Evolutionary conservation across 2,329 filamentous ascomycete species (phyloP).

Genomic region (Penicillium sp.): DNA sequence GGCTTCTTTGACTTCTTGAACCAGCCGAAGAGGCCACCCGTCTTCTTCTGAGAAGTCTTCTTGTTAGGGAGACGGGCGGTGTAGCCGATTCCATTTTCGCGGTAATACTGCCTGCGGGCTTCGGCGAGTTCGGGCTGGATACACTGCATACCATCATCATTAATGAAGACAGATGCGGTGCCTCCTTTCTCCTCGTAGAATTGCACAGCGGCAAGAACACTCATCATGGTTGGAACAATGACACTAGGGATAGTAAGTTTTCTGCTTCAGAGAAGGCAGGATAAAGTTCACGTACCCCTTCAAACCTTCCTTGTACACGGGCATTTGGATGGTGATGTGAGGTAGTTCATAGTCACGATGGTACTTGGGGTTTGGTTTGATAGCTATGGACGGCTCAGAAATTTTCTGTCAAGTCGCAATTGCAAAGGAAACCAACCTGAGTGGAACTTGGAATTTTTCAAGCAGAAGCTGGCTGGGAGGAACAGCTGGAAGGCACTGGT

Average conservation of each 20-base stretch:
- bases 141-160: constrained; percentile 41
- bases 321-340: constrained; percentile 72
- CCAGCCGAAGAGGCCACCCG: not conserved
- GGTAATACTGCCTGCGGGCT: constrained; percentile 49
- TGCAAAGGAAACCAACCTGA: constrained; percentile 33
- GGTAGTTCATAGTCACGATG: constrained; percentile 23
- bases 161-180: constrained; percentile 38
- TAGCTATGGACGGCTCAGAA: constrained; percentile 17
- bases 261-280: not conserved
- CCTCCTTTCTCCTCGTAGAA: constrained; percentile 55
- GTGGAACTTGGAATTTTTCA: constrained; percentile 47
- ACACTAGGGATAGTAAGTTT: constrained; percentile 44
- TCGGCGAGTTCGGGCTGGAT: constrained; percentile 44
- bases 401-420: not conserved
- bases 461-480: constrained; percentile 46
- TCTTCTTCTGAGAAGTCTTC: constrained; percentile 29
- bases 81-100: constrained; percentile 52
- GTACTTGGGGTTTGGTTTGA: constrained; percentile 36
- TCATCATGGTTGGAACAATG: constrained; percentile 57
- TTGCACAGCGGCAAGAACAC: constrained; percentile 57
- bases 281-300: constrained; percentile 37
- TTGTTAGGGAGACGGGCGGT: constrained; percentile 48
- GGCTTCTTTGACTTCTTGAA: constrained; percentile 5
- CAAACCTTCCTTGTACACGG: constrained; percentile 84
- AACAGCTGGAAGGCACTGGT: constrained; percentile 43